Evolutionary conservation across 306 rosid genomes (phyloP), one percentile per base, ranked within the genome.

Genomic region (Purshia tridentata): DNA sequence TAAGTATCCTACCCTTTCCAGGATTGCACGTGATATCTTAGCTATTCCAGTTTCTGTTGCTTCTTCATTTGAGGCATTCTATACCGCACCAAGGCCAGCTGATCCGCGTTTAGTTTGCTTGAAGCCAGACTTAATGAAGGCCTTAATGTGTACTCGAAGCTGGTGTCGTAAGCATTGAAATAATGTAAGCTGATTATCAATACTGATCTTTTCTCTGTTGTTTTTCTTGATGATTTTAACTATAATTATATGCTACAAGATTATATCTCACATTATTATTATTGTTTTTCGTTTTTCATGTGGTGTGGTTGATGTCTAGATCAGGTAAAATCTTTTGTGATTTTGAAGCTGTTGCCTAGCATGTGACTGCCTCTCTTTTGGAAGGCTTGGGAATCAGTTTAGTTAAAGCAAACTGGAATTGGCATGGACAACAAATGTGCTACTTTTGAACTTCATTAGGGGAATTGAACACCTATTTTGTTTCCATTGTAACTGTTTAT

Each of bases 11-110:
- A 18, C 40, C 3, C 67, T 75, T 56, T 15, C 67, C 0, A 44
- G 47, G 73, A 75, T 66, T 35, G 78, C 59, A 44, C 16, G 51
- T 9, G 51, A 75, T 65, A 14, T 65, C 4, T 45, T 75, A 73
- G 57, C 73, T 4, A 46, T 75, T 22, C 67, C 79, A 2, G 8
- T 75, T 47, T 65, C 72, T 53, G 14, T 65, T 4, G 65, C 65
- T 1, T 22, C 72, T 46, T 75, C 66, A 14, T 4, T 4, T 23
- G 39, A 65, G 35, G 78, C 65, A 16, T 75, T 75, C 9, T 55
- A 41, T 39, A 54, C 72, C 7, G 20, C 20, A 75, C 57, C 54
- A 66, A 65, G 72, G 72, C 56, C 57, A 6, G 78, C 44, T 16
- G 39, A 40, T 1, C 9, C 6, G 29, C 3, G 11, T 55, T 6